Percentiles rank a stretch among this genome's conserved stretches.
phyloP scores from a whole-genome alignment of 805 yeast species.

The Danielia reshetovae region DNA sequence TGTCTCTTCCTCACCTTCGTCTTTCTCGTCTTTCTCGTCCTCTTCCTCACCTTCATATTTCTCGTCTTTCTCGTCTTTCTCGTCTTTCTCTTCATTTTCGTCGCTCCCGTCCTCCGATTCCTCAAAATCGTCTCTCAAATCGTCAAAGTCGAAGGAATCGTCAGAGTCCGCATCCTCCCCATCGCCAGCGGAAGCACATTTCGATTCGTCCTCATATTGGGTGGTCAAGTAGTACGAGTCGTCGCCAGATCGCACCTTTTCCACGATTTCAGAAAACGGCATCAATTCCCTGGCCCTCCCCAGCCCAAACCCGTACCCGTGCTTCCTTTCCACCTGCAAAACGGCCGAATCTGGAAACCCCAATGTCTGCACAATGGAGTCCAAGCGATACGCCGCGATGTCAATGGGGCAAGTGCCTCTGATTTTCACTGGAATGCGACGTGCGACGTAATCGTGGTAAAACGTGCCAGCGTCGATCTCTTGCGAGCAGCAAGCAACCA shows the following conservation, averaged over 20 bases:
- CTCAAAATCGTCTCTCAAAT: slow-evolving; percentile 9
- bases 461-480: slow-evolving; percentile 20
- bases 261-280: slow-evolving; percentile 47
- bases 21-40: slow-evolving; percentile 19
- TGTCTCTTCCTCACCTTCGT: slow-evolving; percentile 18
- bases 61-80: slow-evolving; percentile 10
- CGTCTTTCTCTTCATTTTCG: slow-evolving; percentile 1
- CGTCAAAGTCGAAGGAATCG: not conserved
- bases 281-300: slow-evolving; percentile 52
- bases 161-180: slow-evolving; percentile 2
- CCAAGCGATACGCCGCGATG: slow-evolving; percentile 26
- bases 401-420: slow-evolving; percentile 24
- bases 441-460: slow-evolving; percentile 34
- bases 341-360: slow-evolving; percentile 21
- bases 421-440: slow-evolving; percentile 50
- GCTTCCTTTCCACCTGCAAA: slow-evolving; percentile 57
- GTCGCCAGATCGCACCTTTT: slow-evolving; percentile 39
- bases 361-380: slow-evolving; percentile 33
- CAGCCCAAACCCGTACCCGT: slow-evolving; percentile 63
- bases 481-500: slow-evolving; percentile 1
- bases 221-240: slow-evolving; percentile 60
- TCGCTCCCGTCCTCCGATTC: slow-evolving; percentile 10
- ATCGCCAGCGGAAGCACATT: slow-evolving; percentile 6
- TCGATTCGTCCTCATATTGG: slow-evolving; percentile 53
- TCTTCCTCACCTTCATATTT: slow-evolving; percentile 12